Evolutionary conservation across 306 rosid genomes (phyloP).

Genomic region (Vigna mungo): DNA sequence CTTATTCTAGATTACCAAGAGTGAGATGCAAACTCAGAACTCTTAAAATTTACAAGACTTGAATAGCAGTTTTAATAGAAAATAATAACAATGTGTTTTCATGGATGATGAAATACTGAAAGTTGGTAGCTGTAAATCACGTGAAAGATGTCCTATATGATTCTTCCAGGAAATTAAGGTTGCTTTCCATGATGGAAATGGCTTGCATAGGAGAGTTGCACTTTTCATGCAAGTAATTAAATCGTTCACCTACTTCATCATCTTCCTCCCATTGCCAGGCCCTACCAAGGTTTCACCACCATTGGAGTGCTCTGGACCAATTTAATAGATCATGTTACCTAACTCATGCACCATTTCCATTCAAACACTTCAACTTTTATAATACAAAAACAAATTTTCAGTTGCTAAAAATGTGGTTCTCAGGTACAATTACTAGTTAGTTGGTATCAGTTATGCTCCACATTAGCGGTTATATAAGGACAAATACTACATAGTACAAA

Average conservation of each 20-base stretch:
- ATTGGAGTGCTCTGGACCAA: neutral
- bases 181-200: neutral
- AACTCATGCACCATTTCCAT: constrained; percentile 18
- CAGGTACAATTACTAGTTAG: neutral
- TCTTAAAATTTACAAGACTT: no score
- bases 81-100: neutral
- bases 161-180: neutral
- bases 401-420: neutral
- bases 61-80: neutral
- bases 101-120: neutral
- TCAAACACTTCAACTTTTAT: neutral
- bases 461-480: neutral
- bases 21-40: no score
- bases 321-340: neutral
- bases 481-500: neutral
- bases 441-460: neutral
- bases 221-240: constrained; percentile 9
- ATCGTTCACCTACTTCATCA: constrained; percentile 3
- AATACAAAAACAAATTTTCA: neutral
- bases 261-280: neutral
- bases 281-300: neutral
- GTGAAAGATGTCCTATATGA: neutral
- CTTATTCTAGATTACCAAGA: no score
- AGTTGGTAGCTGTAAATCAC: neutral
- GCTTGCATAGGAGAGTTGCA: neutral